Evolutionary conservation across 2,329 filamentous ascomycete species (phyloP), one percentile per base, ranked within the genome.

Genomic region (Colletotrichum gigasporum): DNA sequence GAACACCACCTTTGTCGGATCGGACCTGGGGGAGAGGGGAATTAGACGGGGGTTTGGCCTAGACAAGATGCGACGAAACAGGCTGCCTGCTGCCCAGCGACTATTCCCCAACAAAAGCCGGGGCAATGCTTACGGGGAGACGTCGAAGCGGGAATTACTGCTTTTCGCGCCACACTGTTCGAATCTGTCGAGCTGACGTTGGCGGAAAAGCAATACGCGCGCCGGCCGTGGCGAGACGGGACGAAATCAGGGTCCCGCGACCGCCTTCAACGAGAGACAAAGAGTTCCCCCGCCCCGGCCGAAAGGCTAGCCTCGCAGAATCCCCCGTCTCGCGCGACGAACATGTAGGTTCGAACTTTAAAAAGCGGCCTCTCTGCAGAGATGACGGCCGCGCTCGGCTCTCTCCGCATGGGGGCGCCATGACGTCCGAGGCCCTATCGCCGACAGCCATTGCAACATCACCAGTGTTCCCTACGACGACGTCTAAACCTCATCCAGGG

Each of bases 1-100:
- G n/a, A 44, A 58, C 53, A 58, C 22, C 28, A 44, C 22, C 32
- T 34, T 18, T 24, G 20, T 44, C 24, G 44, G 35, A 63, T 63
- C 35, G 32, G 50, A 39, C 22, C 50, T 45, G 16, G 48, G 22
- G 18, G 11, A 34, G n/a, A n/a, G n/a, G n/a, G n/a, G n/a, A n/a
- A n/a, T n/a, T n/a, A 30, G 18, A 47, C 32, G 24, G 24, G 39
- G 50, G 47, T 18, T n/a, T 44, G 22, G 39, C 16, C 22, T 30
- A 61, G 56, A 47, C 47, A 22, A 55, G 39, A 37, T 30, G 22
- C 26, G 11, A 30, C 48, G n/a, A n/a, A 37, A 22, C 3, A 9
- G 24, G 28, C n/a, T 30, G 34, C 24, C 47, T n/a, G 28, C 35
- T 22, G 20, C n/a, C n/a, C n/a, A n/a, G n/a, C n/a, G n/a, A n/a